These are phyloP conservation scores for Boletus reticuloceps DNA, from an alignment of 768 basidiomycete genomes.

Conservation along the genomic window DNA sequence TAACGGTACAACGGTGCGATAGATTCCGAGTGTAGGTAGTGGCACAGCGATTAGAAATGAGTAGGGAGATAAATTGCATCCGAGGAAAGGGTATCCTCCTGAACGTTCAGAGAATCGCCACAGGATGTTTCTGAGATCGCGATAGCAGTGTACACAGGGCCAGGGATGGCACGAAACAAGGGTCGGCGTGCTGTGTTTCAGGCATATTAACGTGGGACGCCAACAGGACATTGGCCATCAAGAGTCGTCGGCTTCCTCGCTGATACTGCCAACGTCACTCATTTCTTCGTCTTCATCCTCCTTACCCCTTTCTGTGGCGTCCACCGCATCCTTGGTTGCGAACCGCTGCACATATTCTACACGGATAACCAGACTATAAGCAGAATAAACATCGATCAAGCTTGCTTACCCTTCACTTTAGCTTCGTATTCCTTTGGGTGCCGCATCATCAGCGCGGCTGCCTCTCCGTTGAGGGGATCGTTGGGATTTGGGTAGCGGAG, in stretches of 20 bases:
- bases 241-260: constrained; percentile 53
- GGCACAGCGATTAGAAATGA: constrained; percentile 20
- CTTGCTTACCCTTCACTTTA: constrained; percentile 79
- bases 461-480: constrained; percentile 97
- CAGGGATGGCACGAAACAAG: constrained; percentile 6
- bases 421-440: constrained; percentile 95
- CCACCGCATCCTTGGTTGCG: constrained; percentile 87
- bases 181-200: constrained; percentile 13
- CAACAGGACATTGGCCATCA: constrained; percentile 15
- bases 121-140: constrained; percentile 15
- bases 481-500: constrained; percentile 98
- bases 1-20: constrained; percentile 31
- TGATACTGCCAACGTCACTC: constrained; percentile 84
- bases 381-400: background rate
- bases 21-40: constrained; percentile 22
- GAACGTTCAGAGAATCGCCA: constrained; percentile 13
- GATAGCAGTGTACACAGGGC: constrained; percentile 14
- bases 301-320: constrained; percentile 60
- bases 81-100: constrained; percentile 28
- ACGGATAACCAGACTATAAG: background rate
- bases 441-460: constrained; percentile 94
- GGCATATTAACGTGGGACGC: background rate
- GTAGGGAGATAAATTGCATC: constrained; percentile 14
- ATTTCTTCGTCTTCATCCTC: constrained; percentile 81
- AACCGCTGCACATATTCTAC: constrained; percentile 94